Conservation (phyloP, 176 grass and related monocot species). For the Puya raimondii region DNA sequence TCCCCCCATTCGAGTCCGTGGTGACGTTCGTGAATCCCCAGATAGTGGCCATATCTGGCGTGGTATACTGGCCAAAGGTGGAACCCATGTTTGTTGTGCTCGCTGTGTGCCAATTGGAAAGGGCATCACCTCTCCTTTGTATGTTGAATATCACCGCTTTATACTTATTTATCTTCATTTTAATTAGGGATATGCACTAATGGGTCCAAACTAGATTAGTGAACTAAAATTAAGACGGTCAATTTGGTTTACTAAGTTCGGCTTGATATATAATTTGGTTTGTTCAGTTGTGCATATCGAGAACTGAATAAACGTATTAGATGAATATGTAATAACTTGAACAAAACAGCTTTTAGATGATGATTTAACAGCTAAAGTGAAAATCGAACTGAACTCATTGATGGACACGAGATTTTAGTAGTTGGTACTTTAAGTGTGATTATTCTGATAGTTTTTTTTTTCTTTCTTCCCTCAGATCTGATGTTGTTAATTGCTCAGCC, state of each 20-base stretch:
- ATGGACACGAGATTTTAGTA: neutral
- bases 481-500: conserved; percentile 68
- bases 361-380: no score
- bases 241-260: no score
- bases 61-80: conserved; percentile 81
- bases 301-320: no score
- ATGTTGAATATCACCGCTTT: conserved; percentile 17
- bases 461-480: conserved; percentile 41
- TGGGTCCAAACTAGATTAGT: no score
- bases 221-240: no score
- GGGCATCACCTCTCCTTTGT: conserved; percentile 65
- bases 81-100: conserved; percentile 72
- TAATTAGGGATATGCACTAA: no score
- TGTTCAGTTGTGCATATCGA: no score
- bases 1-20: conserved; percentile 47
- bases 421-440: neutral
- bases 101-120: conserved; percentile 73
- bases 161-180: no score
- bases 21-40: conserved; percentile 27
- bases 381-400: no score
- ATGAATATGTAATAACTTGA: no score
- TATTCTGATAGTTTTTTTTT: conserved; percentile 1
- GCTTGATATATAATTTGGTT: no score
- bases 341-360: no score
- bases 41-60: conserved; percentile 48